Base-by-base conservation (phyloP, 1,284 basidiomycete species). In the Phylloporus sp. region DNA sequence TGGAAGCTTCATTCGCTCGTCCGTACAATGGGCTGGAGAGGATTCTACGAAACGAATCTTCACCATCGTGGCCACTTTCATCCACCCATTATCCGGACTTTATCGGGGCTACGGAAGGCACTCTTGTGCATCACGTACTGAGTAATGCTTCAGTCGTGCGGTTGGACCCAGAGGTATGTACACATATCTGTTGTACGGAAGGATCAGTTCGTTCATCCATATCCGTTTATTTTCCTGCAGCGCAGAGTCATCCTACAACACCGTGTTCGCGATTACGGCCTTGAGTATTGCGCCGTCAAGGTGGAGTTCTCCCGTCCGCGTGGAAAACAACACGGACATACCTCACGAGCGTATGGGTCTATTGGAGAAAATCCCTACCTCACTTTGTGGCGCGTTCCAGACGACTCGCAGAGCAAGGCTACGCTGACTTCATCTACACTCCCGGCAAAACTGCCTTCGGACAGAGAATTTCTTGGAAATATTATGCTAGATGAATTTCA, bases 1-100 rank as follows among this genome's bases (percentile, higher is more conserved):
- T 68, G n/a, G 64, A 75, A 15, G 68, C 65, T 20, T 60, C 71
- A n/a, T 53, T 76, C 27, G 63, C 65, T 39, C 74, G 67, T 10
- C 75, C 74, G 37, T 75, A 75, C 58, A 75, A 64, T 11, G 74
- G 74, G 14, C 39, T 77, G n/a, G 74, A 75, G 41, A 76, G 58
- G 52, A 65, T 75, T 10, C 29, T 64, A 29, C 74, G 74, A 23
- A 77, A 75, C 25, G 68, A 68, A 25, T 76, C 74, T n/a, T 77
- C 74, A 6, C 74, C 73, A 20, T 76, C 60, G 17, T 75, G 74
- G 75, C 74, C 74, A 12, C 67, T 75, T 35, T 71, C 68, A 14
- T 71, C 74, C 20, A 73, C n/a, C 19, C 66, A 66, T 65, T 64
- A 72, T 27, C 72, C 74, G 1, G 74, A 77, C 60, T 74, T 74